Evolutionary conservation across 768 basidiomycete genomes (phyloP).

Genomic region (Rhizopogon vulgaris): DNA sequence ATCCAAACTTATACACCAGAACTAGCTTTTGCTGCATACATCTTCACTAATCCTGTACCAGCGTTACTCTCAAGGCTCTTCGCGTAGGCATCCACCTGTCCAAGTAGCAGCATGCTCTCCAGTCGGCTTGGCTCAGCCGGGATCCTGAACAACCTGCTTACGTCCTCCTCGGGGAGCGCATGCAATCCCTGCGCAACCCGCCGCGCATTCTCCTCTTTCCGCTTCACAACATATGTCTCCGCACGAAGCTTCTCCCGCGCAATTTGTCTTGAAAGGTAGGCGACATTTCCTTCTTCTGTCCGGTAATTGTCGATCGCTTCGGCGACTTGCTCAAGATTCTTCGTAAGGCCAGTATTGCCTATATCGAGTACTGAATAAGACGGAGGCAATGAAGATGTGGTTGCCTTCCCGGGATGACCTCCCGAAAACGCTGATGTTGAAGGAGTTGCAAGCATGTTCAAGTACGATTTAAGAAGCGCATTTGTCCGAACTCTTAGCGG

Average conservation of each 20-base stretch:
- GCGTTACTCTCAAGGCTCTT: constrained; percentile 67
- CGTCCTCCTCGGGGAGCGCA: constrained; percentile 84
- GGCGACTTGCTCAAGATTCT: constrained; percentile 77
- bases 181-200: constrained; percentile 78
- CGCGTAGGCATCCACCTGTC: constrained; percentile 82
- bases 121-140: constrained; percentile 84
- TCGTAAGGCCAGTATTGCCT: constrained; percentile 60
- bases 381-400: constrained; percentile 41
- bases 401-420: constrained; percentile 32
- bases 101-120: constrained; percentile 80
- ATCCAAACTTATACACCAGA: constrained; percentile 3
- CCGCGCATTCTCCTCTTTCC: constrained; percentile 81
- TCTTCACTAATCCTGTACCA: constrained; percentile 66
- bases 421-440: constrained; percentile 31
- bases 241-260: constrained; percentile 77
- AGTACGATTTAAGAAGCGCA: constrained; percentile 71
- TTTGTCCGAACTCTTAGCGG: constrained; percentile 83
- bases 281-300: constrained; percentile 89
- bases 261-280: constrained; percentile 83
- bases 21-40: constrained; percentile 61
- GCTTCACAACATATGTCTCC: constrained; percentile 74
- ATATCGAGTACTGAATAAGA: constrained; percentile 69
- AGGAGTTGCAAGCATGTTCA: constrained; percentile 54
- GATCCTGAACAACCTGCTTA: constrained; percentile 79
- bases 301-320: constrained; percentile 82